phyloP scores from a whole-genome alignment of 441 rosid species.

The Aleurites moluccanus region DNA sequence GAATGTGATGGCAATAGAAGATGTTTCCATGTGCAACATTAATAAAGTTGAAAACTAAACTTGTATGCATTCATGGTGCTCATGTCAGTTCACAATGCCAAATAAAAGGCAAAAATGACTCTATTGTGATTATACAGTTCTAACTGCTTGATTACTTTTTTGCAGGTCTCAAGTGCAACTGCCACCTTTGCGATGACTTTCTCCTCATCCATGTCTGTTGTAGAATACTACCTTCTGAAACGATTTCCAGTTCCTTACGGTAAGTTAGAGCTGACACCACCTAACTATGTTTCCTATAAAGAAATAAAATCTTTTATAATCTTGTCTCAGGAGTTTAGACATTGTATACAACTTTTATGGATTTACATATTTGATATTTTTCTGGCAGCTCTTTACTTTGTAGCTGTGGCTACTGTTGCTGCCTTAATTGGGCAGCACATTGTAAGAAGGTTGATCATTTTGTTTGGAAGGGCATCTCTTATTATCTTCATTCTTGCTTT shows the following conservation, averaged over 20 bases:
- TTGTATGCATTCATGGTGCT: too few species aligned
- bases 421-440: conserved; percentile 59
- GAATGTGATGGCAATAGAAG: too few species aligned
- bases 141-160: conserved; percentile 10
- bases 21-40: too few species aligned
- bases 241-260: conserved; percentile 66
- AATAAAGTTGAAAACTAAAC: too few species aligned
- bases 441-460: conserved; percentile 46
- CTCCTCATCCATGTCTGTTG: conserved; percentile 68
- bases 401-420: conserved; percentile 48
- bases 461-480: conserved; percentile 64
- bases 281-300: not conserved
- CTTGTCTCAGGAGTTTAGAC: not conserved
- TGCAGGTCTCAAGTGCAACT: conserved; percentile 72
- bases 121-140: not conserved
- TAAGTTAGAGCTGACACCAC: conserved; percentile 10
- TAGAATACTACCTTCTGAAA: conserved; percentile 59
- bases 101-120: not conserved
- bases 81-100: not conserved
- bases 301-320: not conserved
- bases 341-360: not conserved
- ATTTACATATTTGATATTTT: not conserved
- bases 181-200: conserved; percentile 66
- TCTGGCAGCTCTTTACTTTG: conserved; percentile 51
- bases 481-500: conserved; percentile 63